Base-by-base conservation (phyloP, 2,329 filamentous ascomycete species). In the Botrytis byssoidea region DNA sequence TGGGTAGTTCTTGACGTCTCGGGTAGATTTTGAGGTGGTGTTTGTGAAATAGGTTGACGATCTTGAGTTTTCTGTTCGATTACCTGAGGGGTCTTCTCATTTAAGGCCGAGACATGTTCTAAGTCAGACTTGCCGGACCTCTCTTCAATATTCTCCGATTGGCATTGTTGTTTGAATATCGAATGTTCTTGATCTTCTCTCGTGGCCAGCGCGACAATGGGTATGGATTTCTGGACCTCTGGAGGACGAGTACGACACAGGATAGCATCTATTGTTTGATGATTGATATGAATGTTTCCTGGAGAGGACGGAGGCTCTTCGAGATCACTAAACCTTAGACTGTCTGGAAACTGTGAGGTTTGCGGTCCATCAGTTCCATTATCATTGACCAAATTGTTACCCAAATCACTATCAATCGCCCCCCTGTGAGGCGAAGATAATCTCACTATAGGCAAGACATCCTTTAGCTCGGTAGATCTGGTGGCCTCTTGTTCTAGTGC, bases 231-330 rank as follows among this genome's bases (percentile, higher is more conserved):
- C 9, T 65, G 59, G 22, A 25, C 25, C 37, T 59, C 68, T 25
- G 46, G n/a, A 32, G 16, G 16, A 42, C 68, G 48, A 59, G 32
- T 76, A n/a, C 74, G 74, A 18, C 76, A 75, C 44, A 78, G 68
- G 10, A 77, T 60, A 32, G 65, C 35, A 69, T 78, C 77, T 57
- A 76, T 77, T 42, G 63, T 76, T 44, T 76, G 74, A 73, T 77
- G 75, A 72, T 76, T 71, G 42, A 78, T 77, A 6, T 71, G 74
- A 61, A 37, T 74, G n/a, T 74, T 76, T 3, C 44, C 18, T 37
- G 74, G 70, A 51, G 76, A 74, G 20, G 70, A 76, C 22, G 61
- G 65, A 63, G 60, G 60, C 25, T 75, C 75, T 57, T 74, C 77
- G 10, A 70, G 44, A n/a, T 70, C 29, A 60, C 37, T 29, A 29